A percentile compares a stretch with the other conserved stretches of the same genome.
Conservation (phyloP, 2,329 filamentous ascomycete species). For the Diaporthe citriasiana region DNA sequence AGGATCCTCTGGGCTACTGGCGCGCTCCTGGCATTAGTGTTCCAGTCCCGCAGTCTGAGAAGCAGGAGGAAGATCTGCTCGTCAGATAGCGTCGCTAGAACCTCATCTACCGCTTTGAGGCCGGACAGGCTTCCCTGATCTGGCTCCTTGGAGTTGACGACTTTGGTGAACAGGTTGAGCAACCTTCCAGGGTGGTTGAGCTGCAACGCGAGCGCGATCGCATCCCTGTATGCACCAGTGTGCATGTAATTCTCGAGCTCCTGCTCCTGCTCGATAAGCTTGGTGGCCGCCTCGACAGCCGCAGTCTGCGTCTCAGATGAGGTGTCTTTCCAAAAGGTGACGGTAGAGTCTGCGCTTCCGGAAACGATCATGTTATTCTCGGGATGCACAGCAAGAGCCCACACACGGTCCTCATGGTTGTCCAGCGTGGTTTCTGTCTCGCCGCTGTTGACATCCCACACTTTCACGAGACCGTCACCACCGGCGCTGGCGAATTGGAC, state of each 20-base stretch:
- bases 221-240: slow-evolving; percentile 89
- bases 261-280: slow-evolving; percentile 91
- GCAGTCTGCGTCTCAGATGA: slow-evolving; percentile 83
- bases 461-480: slow-evolving; percentile 94
- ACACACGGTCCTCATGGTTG: slow-evolving; percentile 96
- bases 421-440: slow-evolving; percentile 92
- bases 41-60: slow-evolving; percentile 92
- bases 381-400: slow-evolving; percentile 85
- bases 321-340: slow-evolving; percentile 97
- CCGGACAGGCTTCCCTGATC: slow-evolving; percentile 77
- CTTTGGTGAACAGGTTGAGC: slow-evolving; percentile 85
- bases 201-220: slow-evolving; percentile 90
- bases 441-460: slow-evolving; percentile 91
- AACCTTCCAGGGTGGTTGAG: slow-evolving; percentile 94
- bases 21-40: slow-evolving; percentile 91
- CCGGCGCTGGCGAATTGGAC: slow-evolving; percentile 87
- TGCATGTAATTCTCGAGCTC: slow-evolving; percentile 94
- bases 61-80: slow-evolving; percentile 89
- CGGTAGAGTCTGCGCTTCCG: slow-evolving; percentile 90
- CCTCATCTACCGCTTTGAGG: slow-evolving; percentile 81
- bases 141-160: slow-evolving; percentile 74
- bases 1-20: slow-evolving; percentile 88
- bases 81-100: slow-evolving; percentile 82
- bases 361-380: slow-evolving; percentile 83
- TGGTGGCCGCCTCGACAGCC: slow-evolving; percentile 79